Percentiles rank a stretch among this genome's conserved stretches.
phyloP scores from a whole-genome alignment of 352 stramenopile species.

The Peronospora tabacina region DNA sequence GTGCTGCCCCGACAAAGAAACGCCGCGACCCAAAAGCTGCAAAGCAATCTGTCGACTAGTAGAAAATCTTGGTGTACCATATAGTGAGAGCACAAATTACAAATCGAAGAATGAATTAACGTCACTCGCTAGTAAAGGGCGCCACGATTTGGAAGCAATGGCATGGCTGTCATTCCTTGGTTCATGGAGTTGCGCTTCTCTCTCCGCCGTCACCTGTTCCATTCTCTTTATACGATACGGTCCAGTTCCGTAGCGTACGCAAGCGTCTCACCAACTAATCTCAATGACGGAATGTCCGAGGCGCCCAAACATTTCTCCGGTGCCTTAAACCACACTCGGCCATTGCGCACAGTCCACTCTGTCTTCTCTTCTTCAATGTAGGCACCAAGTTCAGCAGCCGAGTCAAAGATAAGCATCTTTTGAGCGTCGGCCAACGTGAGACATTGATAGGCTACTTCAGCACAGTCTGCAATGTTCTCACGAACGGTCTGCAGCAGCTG shows the following conservation, averaged over 20 bases:
- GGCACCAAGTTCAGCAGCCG: conserved; percentile 57
- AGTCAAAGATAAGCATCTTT: conserved; percentile 91
- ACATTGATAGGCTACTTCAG: conserved; percentile 90
- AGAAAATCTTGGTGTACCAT: background rate
- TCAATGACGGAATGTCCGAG: conserved; percentile 90
- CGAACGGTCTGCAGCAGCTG: conserved; percentile 91
- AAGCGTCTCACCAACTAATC: conserved; percentile 91
- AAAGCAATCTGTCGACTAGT: conserved; percentile 26
- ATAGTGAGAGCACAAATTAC: conserved; percentile 10
- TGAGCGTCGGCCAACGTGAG: conserved; percentile 83
- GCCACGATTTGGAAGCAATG: background rate
- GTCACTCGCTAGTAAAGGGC: conserved; percentile 11
- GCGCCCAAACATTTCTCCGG: conserved; percentile 80
- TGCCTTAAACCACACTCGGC: conserved; percentile 87
- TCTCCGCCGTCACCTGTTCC: background rate
- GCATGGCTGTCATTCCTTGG: conserved; percentile 9
- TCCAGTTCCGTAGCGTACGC: conserved; percentile 94
- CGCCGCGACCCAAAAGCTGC: conserved; percentile 28
- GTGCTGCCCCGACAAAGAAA: conserved; percentile 32
- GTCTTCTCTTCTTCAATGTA: conserved; percentile 87
- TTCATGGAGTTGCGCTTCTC: conserved; percentile 1
- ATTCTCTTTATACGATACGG: conserved; percentile 75
- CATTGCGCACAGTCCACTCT: conserved; percentile 86
- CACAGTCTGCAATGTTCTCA: conserved; percentile 93
- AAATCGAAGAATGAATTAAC: conserved; percentile 23